These are phyloP conservation scores for Coemansia sp. DNA, from an alignment of 192 early-diverging fungal genomes.

Conservation along the genomic window DNA sequence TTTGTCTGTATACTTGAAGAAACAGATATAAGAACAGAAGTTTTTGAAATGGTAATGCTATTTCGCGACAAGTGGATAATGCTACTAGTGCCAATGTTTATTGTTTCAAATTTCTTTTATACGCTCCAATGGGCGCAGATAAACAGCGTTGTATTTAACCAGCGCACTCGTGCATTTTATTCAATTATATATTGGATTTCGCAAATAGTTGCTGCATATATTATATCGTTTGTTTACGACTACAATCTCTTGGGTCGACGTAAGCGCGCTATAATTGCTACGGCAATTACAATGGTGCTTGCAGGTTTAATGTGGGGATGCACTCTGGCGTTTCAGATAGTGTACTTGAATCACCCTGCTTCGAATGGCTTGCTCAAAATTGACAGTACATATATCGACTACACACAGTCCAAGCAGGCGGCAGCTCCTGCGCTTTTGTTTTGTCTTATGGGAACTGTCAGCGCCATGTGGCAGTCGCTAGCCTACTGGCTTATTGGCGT, in stretches of 20 bases:
- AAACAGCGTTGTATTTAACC: conserved; percentile 65
- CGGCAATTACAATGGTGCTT: conserved; percentile 9
- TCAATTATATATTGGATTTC: conserved; percentile 73
- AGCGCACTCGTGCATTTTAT: conserved; percentile 71
- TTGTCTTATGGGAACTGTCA: conserved; percentile 67
- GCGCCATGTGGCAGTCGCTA: conserved; percentile 73
- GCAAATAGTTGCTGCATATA: conserved; percentile 67
- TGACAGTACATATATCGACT: conserved; percentile 41
- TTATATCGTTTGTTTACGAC: conserved; percentile 55
- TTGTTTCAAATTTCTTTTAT: conserved; percentile 77
- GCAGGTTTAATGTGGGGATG: conserved; percentile 47
- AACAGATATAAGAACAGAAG: conserved; percentile 55
- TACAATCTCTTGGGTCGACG: conserved; percentile 14
- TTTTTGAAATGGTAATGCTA: conserved; percentile 54
- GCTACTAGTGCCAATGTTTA: conserved; percentile 65
- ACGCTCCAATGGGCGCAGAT: conserved; percentile 66
- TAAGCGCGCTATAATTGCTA: conserved; percentile 16
- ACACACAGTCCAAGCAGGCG: conserved; percentile 48
- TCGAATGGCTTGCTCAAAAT: neutral
- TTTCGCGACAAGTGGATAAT: conserved; percentile 66
- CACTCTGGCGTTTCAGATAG: conserved; percentile 58
- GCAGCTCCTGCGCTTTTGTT: conserved; percentile 63
- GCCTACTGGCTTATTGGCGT: conserved; percentile 81
- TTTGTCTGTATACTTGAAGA: conserved; percentile 58
- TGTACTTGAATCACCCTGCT: conserved; percentile 33